Conservation (phyloP, 495 filamentous ascomycete species). For the Neurospora hispaniola region DNA sequence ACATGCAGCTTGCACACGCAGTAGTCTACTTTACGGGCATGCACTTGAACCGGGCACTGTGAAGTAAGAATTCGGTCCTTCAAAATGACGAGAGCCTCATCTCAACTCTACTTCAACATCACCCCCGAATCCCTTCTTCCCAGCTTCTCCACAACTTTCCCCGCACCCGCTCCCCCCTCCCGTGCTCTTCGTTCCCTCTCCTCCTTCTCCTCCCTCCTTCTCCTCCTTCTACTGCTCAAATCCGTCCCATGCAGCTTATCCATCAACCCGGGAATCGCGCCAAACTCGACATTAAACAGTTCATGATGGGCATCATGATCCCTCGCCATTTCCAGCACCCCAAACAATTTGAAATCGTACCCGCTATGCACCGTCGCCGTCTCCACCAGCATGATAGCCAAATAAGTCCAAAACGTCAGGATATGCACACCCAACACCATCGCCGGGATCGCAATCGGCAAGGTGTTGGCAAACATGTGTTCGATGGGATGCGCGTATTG, state of each 20-base stretch:
- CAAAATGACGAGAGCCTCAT: too few species aligned
- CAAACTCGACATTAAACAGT: constrained; percentile 29
- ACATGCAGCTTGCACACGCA: not conserved
- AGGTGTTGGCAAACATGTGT: constrained; percentile 42
- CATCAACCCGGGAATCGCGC: constrained; percentile 25
- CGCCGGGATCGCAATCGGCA: constrained; percentile 44
- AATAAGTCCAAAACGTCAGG: constrained; percentile 41
- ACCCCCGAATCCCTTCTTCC: not conserved
- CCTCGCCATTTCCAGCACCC: constrained; percentile 24
- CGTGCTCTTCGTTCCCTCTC: not conserved
- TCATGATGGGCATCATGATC: constrained; percentile 48
- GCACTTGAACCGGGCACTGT: not conserved
- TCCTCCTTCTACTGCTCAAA: constrained; percentile 8
- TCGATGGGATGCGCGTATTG: constrained; percentile 51
- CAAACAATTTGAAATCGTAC: constrained; percentile 33
- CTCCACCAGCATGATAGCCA: constrained; percentile 36
- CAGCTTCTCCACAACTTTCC: not conserved
- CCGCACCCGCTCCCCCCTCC: not conserved
- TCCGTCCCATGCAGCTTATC: constrained; percentile 37
- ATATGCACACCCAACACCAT: constrained; percentile 36
- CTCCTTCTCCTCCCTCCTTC: constrained; percentile 5
- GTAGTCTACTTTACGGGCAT: not conserved
- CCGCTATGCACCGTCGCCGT: constrained; percentile 45
- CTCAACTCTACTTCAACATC: not conserved
- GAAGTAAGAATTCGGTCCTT: not conserved